Evolutionary conservation across 2,329 filamentous ascomycete genomes (phyloP), one percentile per base, ranked within the genome.

Genomic region (Fusarium lateritium): DNA sequence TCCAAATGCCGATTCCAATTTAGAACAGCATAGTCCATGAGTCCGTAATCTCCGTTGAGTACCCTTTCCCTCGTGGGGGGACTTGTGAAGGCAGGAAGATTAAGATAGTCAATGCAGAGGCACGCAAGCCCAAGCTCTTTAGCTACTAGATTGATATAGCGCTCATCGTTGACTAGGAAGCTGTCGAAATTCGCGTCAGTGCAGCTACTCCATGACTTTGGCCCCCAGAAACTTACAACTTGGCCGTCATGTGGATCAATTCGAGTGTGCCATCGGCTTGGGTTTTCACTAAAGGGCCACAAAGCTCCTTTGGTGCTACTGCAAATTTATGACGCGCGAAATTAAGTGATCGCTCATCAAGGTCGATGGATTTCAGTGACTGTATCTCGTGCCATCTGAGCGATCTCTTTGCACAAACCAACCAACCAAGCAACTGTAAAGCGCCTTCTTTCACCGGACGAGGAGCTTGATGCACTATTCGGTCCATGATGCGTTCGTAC

Each of bases 341-440:
- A 0, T 47, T 24, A 13, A 47, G 9, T 0, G 1, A 13, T 15
- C 33, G n/a, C 2, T 3, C 0, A 7, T 3, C 4, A 6, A 47
- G 14, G 8, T 47, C 21, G 1, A 47, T 3, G 2, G 26, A 47
- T 0, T 31, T 47, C 0, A 47, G 4, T 0, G 2, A n/a, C 2
- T 47, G 44, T 2, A 47, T 47, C 1, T 47, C 44, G 4, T 47
- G 44, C 44, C 44, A 47, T 7, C 31, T 47, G 0, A 47, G 44
- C 0, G 44, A n/a, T 1, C n/a, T 14, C 0, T 13, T n/a, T 13
- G 44, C 44, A 34, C 44, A 47, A 15, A 34, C 44, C 0, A 47
- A n/a, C 44, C 44, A 47, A 0, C 28, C 44, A 0, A 47, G 44
- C 24, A 26, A 4, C 8, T 5, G 5, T 8, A 26, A 6, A 2